A percentile compares a stretch with the other conserved stretches of the same genome.
Evolutionary conservation across 768 basidiomycete genomes (phyloP).

Genomic region (Rossbeevera mucosa): DNA sequence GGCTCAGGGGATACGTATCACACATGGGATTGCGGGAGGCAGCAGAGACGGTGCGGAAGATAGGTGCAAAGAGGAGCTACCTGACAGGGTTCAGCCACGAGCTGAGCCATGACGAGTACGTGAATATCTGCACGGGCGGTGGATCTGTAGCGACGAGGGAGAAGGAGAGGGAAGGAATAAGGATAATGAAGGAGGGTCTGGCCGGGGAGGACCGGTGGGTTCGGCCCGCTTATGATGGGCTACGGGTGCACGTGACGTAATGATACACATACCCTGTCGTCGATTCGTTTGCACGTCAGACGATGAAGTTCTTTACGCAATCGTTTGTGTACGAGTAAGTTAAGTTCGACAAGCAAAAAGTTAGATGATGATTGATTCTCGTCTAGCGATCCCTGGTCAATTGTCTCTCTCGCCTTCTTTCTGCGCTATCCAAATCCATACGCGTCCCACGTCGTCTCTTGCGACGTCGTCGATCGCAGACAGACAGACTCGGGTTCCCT

Average conservation of each 20-base stretch:
- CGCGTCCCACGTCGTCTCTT: constrained; percentile 88
- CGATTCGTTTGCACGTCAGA: constrained; percentile 15
- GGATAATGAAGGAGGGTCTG: constrained; percentile 44
- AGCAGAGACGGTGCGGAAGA: constrained; percentile 47
- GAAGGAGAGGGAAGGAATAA: constrained; percentile 40
- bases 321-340: constrained; percentile 56
- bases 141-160: constrained; percentile 21
- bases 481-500: constrained; percentile 71
- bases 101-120: constrained; percentile 74
- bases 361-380: neutral
- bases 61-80: constrained; percentile 63
- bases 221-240: constrained; percentile 71
- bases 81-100: constrained; percentile 73
- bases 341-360: neutral
- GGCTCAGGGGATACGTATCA: constrained; percentile 61
- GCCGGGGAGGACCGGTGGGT: constrained; percentile 50
- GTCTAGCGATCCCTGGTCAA: constrained; percentile 85
- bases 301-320: constrained; percentile 53
- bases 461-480: constrained; percentile 87
- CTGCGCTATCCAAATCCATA: constrained; percentile 95
- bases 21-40: constrained; percentile 75
- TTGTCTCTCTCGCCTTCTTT: constrained; percentile 90
- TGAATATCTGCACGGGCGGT: constrained; percentile 55
- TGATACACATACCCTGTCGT: constrained; percentile 23
- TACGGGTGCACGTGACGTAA: constrained; percentile 38